Percentiles rank a stretch among this genome's conserved stretches.
These are phyloP conservation scores for Clavariopsis aquatica DNA, from an alignment of 495 filamentous ascomycete genomes.

Conservation along the genomic window DNA sequence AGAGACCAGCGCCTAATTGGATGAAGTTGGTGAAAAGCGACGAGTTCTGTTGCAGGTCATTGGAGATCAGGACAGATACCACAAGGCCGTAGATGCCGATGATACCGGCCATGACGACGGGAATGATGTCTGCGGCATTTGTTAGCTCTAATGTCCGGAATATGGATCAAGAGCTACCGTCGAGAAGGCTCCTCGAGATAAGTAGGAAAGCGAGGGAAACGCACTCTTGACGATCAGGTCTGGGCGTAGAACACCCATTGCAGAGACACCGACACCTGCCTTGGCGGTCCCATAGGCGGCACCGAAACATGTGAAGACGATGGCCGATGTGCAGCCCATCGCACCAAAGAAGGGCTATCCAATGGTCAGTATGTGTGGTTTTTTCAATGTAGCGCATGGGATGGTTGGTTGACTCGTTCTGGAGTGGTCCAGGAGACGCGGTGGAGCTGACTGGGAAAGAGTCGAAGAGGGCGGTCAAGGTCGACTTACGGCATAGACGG, in stretches of 20 bases:
- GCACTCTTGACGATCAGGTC: conserved; percentile 99
- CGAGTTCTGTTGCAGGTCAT: conserved; percentile 76
- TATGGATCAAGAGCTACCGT: background rate
- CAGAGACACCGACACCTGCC: conserved; percentile 96
- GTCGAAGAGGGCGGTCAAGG: conserved; percentile 23
- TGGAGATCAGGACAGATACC: conserved; percentile 96
- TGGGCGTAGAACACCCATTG: conserved; percentile 96
- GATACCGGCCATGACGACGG: conserved; percentile 99
- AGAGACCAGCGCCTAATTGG: conserved; percentile 93
- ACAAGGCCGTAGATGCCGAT: conserved; percentile 99
- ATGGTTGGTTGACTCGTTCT: background rate
- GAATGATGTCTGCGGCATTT: conserved; percentile 77
- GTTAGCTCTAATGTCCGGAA: conserved; percentile 15
- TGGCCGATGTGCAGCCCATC: conserved; percentile 97
- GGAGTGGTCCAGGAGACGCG: background rate
- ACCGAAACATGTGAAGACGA: conserved; percentile 98
- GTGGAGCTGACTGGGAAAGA: conserved; percentile 16
- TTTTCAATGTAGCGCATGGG: background rate
- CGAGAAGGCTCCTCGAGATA: background rate
- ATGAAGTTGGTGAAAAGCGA: conserved; percentile 95
- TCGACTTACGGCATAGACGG: conserved; percentile 96
- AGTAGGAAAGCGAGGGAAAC: conserved; percentile 40
- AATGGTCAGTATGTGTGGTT: conserved; percentile 19
- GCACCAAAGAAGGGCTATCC: conserved; percentile 96
- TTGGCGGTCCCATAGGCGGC: conserved; percentile 99